Evolutionary conservation across 495 filamentous ascomycete species (phyloP), one percentile per base, ranked within the genome.

Genomic region (Aspergillus nidulans): DNA sequence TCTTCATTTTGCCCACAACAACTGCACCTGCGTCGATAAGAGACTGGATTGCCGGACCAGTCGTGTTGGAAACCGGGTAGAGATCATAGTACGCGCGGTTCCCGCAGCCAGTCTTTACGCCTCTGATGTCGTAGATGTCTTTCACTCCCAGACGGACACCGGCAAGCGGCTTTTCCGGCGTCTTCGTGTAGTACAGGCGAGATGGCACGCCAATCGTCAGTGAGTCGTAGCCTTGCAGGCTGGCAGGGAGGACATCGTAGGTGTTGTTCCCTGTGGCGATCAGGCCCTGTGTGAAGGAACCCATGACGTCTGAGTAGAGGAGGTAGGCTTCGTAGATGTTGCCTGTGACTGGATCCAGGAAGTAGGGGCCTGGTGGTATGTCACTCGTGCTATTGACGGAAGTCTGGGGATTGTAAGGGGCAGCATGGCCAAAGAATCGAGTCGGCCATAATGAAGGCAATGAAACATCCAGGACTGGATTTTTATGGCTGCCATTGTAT

Each of bases 1-100:
- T 76, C 23, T 74, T 75, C 32, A 69, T 73, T 52, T 80, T 79
- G 2, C 78, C 78, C 0, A 81, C 69, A 26, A 79, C 50, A 6
- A 79, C 59, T n/a, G 71, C 77, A 15, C 78, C 77, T 2, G 64
- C 59, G 50, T 75, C 63, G 13, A 78, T 54, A 1, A 81, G 67
- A 8, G 59, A 55, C 46, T 75, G 67, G 5, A 78, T 60, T 16
- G 63, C 64, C 12, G 65, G 40, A 10, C 64, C 70, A 2, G 67
- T 77, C 25, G 57, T 45, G 1, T 64, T 70, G 3, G 58, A 51
- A 1, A 63, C 52, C 6, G 65, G 53, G 34, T 79, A 74, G 1
- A 77, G 52, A 13, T 67, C 56, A 23, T 69, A 68, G 38, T 61
- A 79, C 18, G 74, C 65, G 25, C 71, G 69, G 45, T 71, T 78